Conservation (phyloP, 352 stramenopile species). For the Phytopythium helicoides region DNA sequence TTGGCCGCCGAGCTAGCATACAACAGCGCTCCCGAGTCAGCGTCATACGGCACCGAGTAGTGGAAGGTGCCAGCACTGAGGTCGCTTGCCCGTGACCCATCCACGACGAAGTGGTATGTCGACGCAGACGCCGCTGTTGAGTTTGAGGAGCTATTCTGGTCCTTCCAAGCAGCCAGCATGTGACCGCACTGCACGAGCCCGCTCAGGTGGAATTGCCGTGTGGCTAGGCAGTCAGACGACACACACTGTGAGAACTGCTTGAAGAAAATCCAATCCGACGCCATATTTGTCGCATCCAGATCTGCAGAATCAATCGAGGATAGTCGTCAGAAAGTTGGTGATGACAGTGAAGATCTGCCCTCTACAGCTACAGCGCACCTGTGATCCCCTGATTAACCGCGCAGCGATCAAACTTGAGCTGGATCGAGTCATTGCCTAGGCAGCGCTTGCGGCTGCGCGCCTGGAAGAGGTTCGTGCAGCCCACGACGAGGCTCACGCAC, state of each 20-base stretch:
- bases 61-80: slow-evolving; percentile 68
- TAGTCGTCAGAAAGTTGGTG: no score
- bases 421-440: slow-evolving; percentile 42
- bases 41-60: slow-evolving; percentile 37
- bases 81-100: slow-evolving; percentile 61
- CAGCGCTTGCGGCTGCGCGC: slow-evolving; percentile 67
- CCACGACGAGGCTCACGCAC: slow-evolving; percentile 66
- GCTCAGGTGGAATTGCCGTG: slow-evolving; percentile 60
- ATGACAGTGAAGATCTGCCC: no score
- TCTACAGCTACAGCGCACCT: slow-evolving; percentile 25
- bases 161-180: slow-evolving; percentile 70
- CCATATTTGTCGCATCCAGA: slow-evolving; percentile 46
- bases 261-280: slow-evolving; percentile 70
- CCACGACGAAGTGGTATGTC: slow-evolving; percentile 71
- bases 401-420: slow-evolving; percentile 51
- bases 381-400: slow-evolving; percentile 46
- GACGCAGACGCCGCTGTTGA: slow-evolving; percentile 11
- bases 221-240: slow-evolving; percentile 59
- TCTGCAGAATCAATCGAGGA: slow-evolving; percentile 9
- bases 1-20: slow-evolving; percentile 24
- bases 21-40: slow-evolving; percentile 15
- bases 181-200: slow-evolving; percentile 65
- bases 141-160: slow-evolving; percentile 18
- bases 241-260: slow-evolving; percentile 46
- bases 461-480: slow-evolving; percentile 70